phyloP scores from a whole-genome alignment of 2,329 filamentous ascomycete genomes.

The Aspergillus proliferans region DNA sequence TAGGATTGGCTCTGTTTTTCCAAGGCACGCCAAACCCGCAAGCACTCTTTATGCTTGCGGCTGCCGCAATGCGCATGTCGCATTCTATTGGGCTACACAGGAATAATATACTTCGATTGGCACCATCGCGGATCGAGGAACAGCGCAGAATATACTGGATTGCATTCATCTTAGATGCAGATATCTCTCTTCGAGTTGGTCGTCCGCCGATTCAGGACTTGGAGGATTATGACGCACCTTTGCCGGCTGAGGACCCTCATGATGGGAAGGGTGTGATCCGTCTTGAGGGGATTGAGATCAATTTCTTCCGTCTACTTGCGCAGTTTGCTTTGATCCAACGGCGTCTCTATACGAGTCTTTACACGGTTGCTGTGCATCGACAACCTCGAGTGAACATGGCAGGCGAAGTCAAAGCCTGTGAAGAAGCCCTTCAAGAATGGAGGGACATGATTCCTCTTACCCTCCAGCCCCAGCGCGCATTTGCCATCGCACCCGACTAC shows the following conservation, averaged over 20 bases:
- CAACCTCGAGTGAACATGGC: constrained; percentile 2
- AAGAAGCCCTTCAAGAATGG: constrained; percentile 10
- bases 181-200: constrained; percentile 14
- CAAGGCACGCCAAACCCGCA: constrained; percentile 18
- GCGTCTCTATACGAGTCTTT: constrained; percentile 6
- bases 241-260: constrained; percentile 6
- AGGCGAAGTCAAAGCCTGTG: constrained; percentile 5
- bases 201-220: constrained; percentile 14
- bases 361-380: constrained; percentile 3
- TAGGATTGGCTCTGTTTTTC: constrained; percentile 16
- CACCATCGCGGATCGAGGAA: constrained; percentile 9
- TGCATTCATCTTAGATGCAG: constrained; percentile 18
- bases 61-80: constrained; percentile 15
- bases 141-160: constrained; percentile 15
- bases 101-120: constrained; percentile 7
- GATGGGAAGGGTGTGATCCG: constrained; percentile 8
- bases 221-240: constrained; percentile 11
- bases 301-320: constrained; percentile 10
- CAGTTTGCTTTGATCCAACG: constrained; percentile 12
- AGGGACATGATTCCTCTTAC: constrained; percentile 1
- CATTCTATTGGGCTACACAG: constrained; percentile 18
- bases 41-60: constrained; percentile 15
- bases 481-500: not conserved
- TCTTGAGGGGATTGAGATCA: constrained; percentile 5
- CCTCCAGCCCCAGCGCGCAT: constrained; percentile 4